Conservation (phyloP, 768 basidiomycete genomes). For the Brasilioporus rufonigricans region DNA sequence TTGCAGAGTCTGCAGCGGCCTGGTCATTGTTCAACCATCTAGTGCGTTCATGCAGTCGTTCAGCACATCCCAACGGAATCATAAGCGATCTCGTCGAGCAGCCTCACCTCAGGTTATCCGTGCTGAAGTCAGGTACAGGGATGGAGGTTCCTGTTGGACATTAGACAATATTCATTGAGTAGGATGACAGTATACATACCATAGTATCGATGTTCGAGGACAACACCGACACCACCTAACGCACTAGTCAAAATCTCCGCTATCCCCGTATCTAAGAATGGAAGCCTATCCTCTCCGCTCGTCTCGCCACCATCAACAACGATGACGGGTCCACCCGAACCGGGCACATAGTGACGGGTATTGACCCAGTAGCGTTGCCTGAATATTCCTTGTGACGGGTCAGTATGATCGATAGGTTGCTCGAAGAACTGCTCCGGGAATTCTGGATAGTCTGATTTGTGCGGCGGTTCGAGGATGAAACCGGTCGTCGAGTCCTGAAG, state of each 20-base stretch:
- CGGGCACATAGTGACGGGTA: constrained; percentile 70
- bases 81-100: not conserved
- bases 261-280: constrained; percentile 70
- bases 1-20: constrained; percentile 85
- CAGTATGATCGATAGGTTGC: constrained; percentile 86
- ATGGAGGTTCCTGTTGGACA: constrained; percentile 61
- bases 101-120: constrained; percentile 71
- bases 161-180: not conserved
- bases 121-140: constrained; percentile 74
- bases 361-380: constrained; percentile 93
- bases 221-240: constrained; percentile 84
- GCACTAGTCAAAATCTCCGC: constrained; percentile 80
- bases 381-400: constrained; percentile 59
- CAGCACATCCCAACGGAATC: not conserved
- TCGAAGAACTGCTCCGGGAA: constrained; percentile 69
- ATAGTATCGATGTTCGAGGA: constrained; percentile 94
- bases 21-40: constrained; percentile 92
- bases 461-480: constrained; percentile 4
- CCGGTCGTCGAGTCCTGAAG: constrained; percentile 20
- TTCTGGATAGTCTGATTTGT: constrained; percentile 26
- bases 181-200: constrained; percentile 39
- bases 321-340: constrained; percentile 77
- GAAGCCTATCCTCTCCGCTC: constrained; percentile 63
- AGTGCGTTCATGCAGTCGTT: constrained; percentile 7
- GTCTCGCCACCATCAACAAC: constrained; percentile 95